Conservation (phyloP, 345 rosid genomes). For the Eucalyptus polyanthemos region DNA sequence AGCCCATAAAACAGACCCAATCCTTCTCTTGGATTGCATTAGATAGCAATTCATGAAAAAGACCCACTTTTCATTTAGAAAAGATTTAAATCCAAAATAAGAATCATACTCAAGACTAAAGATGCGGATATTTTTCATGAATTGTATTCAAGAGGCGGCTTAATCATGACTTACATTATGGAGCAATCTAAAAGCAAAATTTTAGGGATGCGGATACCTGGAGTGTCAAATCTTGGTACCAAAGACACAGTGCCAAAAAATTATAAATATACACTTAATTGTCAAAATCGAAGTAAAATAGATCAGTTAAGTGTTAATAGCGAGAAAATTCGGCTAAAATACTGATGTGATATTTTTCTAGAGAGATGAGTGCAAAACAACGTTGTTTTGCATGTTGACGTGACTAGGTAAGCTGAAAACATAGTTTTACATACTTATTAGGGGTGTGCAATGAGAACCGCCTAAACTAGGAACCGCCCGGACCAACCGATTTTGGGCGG, state of each 20-base stretch:
- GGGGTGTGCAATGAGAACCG: accelerated
- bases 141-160: neutral
- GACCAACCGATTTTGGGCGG: accelerated
- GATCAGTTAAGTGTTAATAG: accelerated
- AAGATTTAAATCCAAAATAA: too few species aligned
- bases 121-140: neutral
- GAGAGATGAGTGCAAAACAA: accelerated
- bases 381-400: accelerated
- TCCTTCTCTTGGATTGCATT: neutral
- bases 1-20: neutral
- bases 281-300: accelerated
- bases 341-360: too few species aligned
- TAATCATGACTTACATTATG: neutral
- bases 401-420: too few species aligned
- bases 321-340: accelerated
- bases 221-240: accelerated
- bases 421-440: accelerated
- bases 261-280: accelerated
- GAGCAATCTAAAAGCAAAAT: neutral
- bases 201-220: accelerated
- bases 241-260: accelerated
- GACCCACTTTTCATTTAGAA: neutral
- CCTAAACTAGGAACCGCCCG: accelerated
- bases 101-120: neutral
- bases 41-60: neutral